These are phyloP conservation scores for Mycocentrospora acerina DNA, from an alignment of 2,329 filamentous ascomycete species.

Conservation along the genomic window DNA sequence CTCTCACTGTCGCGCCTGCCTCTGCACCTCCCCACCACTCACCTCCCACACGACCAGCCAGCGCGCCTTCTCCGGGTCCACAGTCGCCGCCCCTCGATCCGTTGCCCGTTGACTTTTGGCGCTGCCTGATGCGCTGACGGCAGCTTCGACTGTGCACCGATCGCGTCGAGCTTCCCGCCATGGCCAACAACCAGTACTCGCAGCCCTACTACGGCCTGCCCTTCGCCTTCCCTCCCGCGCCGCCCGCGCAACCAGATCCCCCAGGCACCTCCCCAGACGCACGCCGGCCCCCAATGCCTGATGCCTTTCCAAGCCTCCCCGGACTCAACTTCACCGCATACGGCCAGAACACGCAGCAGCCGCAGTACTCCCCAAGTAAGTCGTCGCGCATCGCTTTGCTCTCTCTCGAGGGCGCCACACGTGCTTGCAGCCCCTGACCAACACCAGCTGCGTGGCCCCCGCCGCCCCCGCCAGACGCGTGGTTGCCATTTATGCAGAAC, in stretches of 20 bases:
- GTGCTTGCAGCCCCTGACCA: slow-evolving; percentile 1
- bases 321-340: slow-evolving; percentile 23
- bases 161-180: slow-evolving; percentile 21
- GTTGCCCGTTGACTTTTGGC: background rate
- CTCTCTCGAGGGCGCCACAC: background rate
- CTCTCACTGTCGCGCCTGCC: background rate
- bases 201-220: slow-evolving; percentile 28
- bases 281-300: slow-evolving; percentile 13
- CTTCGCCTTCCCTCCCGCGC: slow-evolving; percentile 17
- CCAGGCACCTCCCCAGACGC: slow-evolving; percentile 10
- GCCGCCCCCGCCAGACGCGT: slow-evolving; percentile 32
- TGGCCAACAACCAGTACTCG: slow-evolving; percentile 34
- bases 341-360: slow-evolving; percentile 26
- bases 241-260: slow-evolving; percentile 2
- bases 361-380: slow-evolving; percentile 18
- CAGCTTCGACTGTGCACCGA: slow-evolving; percentile 12
- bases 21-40: background rate
- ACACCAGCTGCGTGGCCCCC: slow-evolving; percentile 25
- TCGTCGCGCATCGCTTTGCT: background rate
- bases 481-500: slow-evolving; percentile 30
- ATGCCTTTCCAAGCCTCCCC: slow-evolving; percentile 16
- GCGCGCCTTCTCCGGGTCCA: background rate
- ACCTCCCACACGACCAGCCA: background rate
- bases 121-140: slow-evolving; percentile 16
- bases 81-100: background rate